Evolutionary conservation across 345 rosid genomes (phyloP).

Genomic region (Rhizophora mangle): DNA sequence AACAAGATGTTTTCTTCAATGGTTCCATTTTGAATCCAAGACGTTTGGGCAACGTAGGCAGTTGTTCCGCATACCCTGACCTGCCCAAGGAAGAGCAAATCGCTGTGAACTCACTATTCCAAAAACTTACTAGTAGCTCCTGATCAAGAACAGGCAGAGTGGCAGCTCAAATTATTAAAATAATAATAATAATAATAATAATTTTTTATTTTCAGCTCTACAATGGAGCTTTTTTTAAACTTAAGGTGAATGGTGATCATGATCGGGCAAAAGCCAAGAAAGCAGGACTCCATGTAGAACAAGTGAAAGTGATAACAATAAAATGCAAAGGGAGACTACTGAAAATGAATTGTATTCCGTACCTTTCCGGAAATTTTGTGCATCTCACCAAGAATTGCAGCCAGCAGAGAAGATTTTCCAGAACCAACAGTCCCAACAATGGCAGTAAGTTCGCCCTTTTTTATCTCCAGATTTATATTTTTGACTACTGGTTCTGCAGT

Average conservation of each 20-base stretch:
- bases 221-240: too few relatives aligned
- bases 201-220: too few relatives aligned
- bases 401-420: slow-evolving; percentile 87
- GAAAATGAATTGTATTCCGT: background rate
- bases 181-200: too few relatives aligned
- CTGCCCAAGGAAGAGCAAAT: slow-evolving; percentile 29
- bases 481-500: slow-evolving; percentile 49
- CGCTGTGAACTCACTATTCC: background rate
- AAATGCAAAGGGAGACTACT: too few relatives aligned
- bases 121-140: too few relatives aligned
- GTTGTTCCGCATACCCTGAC: slow-evolving; percentile 75
- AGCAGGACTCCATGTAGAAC: too few relatives aligned
- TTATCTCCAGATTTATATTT: slow-evolving; percentile 53
- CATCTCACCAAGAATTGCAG: slow-evolving; percentile 93
- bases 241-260: too few relatives aligned
- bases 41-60: slow-evolving; percentile 91
- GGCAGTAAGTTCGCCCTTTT: slow-evolving; percentile 78
- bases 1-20: slow-evolving; percentile 81
- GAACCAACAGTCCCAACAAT: slow-evolving; percentile 94
- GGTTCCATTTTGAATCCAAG: slow-evolving; percentile 95
- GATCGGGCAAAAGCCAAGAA: too few relatives aligned
- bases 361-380: slow-evolving; percentile 78
- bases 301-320: too few relatives aligned
- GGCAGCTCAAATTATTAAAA: too few relatives aligned
- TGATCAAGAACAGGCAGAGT: too few relatives aligned